Evolutionary conservation across 176 grass and related monocot species (phyloP).

Genomic region (Alopecurus myosuroides): DNA sequence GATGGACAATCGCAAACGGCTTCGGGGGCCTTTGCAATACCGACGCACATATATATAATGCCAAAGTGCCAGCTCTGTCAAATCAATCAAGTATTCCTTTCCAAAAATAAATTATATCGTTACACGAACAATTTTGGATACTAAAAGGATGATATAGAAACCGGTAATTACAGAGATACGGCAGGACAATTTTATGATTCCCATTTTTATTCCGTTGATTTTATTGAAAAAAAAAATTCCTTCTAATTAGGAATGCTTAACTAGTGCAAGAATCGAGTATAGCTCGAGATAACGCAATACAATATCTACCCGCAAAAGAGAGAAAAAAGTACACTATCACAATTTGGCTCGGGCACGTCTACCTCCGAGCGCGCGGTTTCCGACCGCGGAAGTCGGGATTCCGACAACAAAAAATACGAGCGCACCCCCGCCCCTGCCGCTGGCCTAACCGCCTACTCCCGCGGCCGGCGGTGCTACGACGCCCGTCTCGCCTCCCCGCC

Average conservation of each 20-base stretch:
- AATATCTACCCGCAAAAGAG: no score
- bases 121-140: not conserved
- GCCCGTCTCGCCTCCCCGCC: no score
- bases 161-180: not conserved
- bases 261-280: no score
- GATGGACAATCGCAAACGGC: not conserved
- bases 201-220: not conserved
- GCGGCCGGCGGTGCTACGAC: no score
- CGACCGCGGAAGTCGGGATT: no score
- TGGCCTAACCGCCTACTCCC: no score
- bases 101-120: not conserved
- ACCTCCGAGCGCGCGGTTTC: no score
- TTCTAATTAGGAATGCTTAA: not conserved
- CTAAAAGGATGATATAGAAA: not conserved
- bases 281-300: no score
- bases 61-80: not conserved
- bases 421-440: no score
- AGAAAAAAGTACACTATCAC: no score
- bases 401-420: no score
- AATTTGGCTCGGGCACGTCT: no score
- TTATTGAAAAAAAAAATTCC: not conserved
- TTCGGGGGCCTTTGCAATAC: not conserved
- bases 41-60: not conserved
- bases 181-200: not conserved
- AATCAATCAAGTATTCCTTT: not conserved